phyloP scores from a whole-genome alignment of 805 yeast species.

The Sugiyamaella chiloensis region DNA sequence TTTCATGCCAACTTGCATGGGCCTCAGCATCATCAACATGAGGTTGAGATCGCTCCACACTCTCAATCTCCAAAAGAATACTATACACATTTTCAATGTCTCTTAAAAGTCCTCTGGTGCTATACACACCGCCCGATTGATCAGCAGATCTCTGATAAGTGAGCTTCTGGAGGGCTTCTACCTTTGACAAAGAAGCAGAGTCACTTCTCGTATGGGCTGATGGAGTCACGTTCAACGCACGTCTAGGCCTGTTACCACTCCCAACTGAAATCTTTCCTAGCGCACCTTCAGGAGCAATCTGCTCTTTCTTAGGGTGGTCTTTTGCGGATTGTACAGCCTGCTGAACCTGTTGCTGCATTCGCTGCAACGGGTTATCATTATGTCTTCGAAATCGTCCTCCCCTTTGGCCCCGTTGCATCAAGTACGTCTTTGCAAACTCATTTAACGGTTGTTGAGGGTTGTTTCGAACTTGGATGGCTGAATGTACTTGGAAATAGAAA shows the following conservation, averaged over 20 bases:
- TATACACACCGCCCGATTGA: conserved; percentile 29
- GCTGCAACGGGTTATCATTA: conserved; percentile 78
- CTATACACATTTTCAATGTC: conserved; percentile 77
- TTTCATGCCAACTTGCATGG: conserved; percentile 31
- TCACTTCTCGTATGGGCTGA: conserved; percentile 11
- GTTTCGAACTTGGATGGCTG: conserved; percentile 62
- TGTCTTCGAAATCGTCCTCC: conserved; percentile 38
- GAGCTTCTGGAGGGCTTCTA: conserved; percentile 14
- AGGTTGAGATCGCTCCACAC: conserved; percentile 59
- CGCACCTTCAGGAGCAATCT: conserved; percentile 75
- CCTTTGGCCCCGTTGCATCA: conserved; percentile 88
- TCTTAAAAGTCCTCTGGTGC: conserved; percentile 52
- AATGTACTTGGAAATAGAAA: conserved; percentile 90
- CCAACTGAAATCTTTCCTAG: conserved; percentile 81
- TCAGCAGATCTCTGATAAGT: conserved; percentile 7
- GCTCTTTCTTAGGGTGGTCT: conserved; percentile 67
- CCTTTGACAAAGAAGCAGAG: conserved; percentile 11
- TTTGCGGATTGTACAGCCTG: conserved; percentile 94
- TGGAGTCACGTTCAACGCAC: conserved; percentile 55
- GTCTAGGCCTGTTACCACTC: conserved; percentile 82
- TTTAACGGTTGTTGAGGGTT: conserved; percentile 57
- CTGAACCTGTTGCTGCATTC: conserved; percentile 98
- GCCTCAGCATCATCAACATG: conserved; percentile 19
- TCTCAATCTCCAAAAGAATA: conserved; percentile 74
- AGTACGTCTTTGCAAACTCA: conserved; percentile 87